Evolutionary conservation across 345 rosid species (phyloP).

Genomic region (Salix brachista): DNA sequence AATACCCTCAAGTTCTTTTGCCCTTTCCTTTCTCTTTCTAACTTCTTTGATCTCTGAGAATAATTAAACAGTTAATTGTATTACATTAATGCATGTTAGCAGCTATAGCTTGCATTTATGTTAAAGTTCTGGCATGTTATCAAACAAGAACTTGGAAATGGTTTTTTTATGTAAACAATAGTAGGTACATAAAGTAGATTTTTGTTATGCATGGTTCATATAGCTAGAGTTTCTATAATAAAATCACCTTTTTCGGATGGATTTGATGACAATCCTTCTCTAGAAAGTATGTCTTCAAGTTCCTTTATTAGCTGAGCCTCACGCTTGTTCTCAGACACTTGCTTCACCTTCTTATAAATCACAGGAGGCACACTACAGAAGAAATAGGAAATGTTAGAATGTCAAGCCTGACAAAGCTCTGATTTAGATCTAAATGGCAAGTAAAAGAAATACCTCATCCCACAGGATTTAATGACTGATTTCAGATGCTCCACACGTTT

Average conservation of each 20-base stretch:
- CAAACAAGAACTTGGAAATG: not conserved
- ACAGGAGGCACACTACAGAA: slow-evolving; percentile 68
- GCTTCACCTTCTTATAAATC: slow-evolving; percentile 79
- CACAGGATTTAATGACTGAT: slow-evolving; percentile 79
- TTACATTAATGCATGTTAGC: not conserved
- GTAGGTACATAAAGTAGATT: not conserved
- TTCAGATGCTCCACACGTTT: slow-evolving; percentile 77
- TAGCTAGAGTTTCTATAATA: slow-evolving; percentile 11
- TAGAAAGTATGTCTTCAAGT: slow-evolving; percentile 77
- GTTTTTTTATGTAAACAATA: slow-evolving; percentile 1
- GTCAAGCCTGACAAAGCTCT: slow-evolving; percentile 9
- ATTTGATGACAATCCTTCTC: slow-evolving; percentile 75
- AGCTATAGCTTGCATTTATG: not conserved
- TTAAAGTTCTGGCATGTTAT: not conserved
- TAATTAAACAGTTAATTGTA: slow-evolving; percentile 6
- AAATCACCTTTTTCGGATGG: slow-evolving; percentile 77
- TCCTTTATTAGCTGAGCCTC: slow-evolving; percentile 75
- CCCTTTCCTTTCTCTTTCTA: slow-evolving; percentile 60
- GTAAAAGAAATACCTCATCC: slow-evolving; percentile 57
- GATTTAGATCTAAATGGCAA: slow-evolving; percentile 4
- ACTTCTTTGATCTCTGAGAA: slow-evolving; percentile 80
- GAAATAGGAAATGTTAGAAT: slow-evolving; percentile 5
- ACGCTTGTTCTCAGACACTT: slow-evolving; percentile 72
- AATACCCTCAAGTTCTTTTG: slow-evolving; percentile 85
- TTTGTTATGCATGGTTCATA: not conserved